Percentiles rank a stretch among this genome's conserved stretches.
These are phyloP conservation scores for Talaromyces thailandensis DNA, from an alignment of 495 filamentous ascomycete species.

Conservation along the genomic window DNA sequence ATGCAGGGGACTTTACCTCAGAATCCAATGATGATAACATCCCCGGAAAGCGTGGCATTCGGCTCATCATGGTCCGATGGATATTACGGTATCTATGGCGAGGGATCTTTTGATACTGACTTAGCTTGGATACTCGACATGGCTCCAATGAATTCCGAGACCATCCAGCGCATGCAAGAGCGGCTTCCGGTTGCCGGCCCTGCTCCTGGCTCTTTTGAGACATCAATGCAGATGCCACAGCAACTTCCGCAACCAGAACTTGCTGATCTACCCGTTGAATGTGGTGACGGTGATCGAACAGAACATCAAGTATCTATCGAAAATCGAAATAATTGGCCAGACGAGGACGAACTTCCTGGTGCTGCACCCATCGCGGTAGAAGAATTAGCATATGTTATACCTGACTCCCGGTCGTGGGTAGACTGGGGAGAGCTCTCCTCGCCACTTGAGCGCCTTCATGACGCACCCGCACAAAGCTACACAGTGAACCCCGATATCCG, in stretches of 20 bases:
- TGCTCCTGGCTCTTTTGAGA: background rate
- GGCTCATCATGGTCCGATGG: background rate
- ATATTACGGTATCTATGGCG: conserved; percentile 2
- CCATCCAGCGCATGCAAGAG: background rate
- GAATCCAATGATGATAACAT: background rate
- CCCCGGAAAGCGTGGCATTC: conserved; percentile 1
- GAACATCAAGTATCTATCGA: conserved; percentile 9
- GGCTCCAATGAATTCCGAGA: background rate
- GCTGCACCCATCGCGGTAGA: background rate
- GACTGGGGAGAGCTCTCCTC: background rate
- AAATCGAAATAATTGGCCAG: background rate
- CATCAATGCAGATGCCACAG: background rate
- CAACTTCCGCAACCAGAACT: background rate
- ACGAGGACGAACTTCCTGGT: background rate
- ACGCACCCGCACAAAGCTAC: background rate
- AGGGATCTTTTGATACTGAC: conserved; percentile 1
- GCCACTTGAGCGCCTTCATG: background rate
- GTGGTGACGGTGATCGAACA: background rate
- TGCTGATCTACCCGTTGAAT: background rate
- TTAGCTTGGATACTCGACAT: conserved; percentile 8
- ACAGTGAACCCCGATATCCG: background rate
- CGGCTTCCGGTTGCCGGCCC: background rate
- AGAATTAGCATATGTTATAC: background rate
- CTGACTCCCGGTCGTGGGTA: background rate
- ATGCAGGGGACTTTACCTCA: background rate